Conservation (phyloP, 2,329 filamentous ascomycete genomes). For the Nectriaceae sp. region DNA sequence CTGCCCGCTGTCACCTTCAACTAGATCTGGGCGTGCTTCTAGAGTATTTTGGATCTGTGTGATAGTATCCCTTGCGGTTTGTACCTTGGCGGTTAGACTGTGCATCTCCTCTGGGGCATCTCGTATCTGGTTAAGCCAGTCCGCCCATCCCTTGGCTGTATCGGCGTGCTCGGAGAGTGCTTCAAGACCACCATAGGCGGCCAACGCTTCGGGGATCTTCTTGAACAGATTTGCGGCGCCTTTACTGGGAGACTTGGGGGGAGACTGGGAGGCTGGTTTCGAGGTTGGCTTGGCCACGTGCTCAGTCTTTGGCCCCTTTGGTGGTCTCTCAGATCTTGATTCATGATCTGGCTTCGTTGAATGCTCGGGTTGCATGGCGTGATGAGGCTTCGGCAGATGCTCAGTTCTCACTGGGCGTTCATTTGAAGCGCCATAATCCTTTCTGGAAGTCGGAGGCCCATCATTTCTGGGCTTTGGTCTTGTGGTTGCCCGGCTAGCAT, state of each 20-base stretch:
- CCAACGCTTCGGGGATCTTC: slow-evolving; percentile 27
- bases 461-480: background rate
- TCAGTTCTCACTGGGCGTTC: background rate
- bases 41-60: slow-evolving; percentile 32
- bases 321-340: background rate
- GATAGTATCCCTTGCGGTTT: slow-evolving; percentile 33
- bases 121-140: slow-evolving; percentile 34
- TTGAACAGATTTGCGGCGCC: slow-evolving; percentile 16
- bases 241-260: background rate
- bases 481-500: background rate
- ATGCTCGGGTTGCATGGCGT: background rate
- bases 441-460: too few relatives aligned
- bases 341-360: background rate
- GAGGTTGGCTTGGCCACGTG: slow-evolving; percentile 2
- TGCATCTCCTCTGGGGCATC: slow-evolving; percentile 35
- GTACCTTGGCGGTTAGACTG: slow-evolving; percentile 26
- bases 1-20: slow-evolving; percentile 32
- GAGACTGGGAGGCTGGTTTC: background rate
- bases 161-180: slow-evolving; percentile 30
- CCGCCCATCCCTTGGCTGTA: slow-evolving; percentile 36
- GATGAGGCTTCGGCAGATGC: too few relatives aligned
- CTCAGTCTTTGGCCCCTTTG: too few relatives aligned
- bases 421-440: background rate
- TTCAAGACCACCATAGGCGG: slow-evolving; percentile 29
- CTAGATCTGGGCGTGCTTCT: slow-evolving; percentile 30